These are phyloP conservation scores for Gryganskiella cystojenkinii DNA, from an alignment of 192 early-diverging fungal species.

Conservation along the genomic window DNA sequence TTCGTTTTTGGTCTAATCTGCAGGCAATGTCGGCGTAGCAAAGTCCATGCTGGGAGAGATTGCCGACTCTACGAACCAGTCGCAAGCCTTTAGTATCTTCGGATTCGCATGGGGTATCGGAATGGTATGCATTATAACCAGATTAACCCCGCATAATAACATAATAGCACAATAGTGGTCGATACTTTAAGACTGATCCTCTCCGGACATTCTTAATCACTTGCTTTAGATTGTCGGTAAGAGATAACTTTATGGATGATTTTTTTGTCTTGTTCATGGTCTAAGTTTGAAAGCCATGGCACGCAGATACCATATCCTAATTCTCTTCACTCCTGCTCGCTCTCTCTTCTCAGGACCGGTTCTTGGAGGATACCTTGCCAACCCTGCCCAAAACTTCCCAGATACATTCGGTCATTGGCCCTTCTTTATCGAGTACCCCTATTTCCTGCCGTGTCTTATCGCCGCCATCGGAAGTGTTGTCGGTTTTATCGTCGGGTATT, in stretches of 20 bases:
- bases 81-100: slow-evolving; percentile 80
- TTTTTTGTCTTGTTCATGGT: too few species aligned
- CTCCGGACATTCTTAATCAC: slow-evolving; percentile 53
- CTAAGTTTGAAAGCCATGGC: too few species aligned
- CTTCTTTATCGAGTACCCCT: slow-evolving; percentile 78
- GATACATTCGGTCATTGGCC: slow-evolving; percentile 62
- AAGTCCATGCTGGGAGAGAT: slow-evolving; percentile 90
- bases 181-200: too few species aligned
- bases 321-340: too few species aligned
- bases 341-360: slow-evolving; percentile 80
- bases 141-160: not conserved
- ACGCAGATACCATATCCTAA: not conserved
- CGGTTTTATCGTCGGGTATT: slow-evolving; percentile 71
- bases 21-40: slow-evolving; percentile 80
- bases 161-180: not conserved
- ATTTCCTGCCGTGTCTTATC: slow-evolving; percentile 86
- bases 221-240: slow-evolving; percentile 46
- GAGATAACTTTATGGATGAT: not conserved
- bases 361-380: slow-evolving; percentile 83
- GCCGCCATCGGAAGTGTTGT: slow-evolving; percentile 68
- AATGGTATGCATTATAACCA: slow-evolving; percentile 17
- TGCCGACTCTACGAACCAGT: slow-evolving; percentile 82
- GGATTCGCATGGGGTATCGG: slow-evolving; percentile 74
- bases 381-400: slow-evolving; percentile 79
- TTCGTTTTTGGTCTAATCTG: not conserved